A percentile compares a stretch with the other conserved stretches of the same genome.
Evolutionary conservation across 1,139 yeast species (phyloP).

Genomic region (Sporopachydermia cereana): DNA sequence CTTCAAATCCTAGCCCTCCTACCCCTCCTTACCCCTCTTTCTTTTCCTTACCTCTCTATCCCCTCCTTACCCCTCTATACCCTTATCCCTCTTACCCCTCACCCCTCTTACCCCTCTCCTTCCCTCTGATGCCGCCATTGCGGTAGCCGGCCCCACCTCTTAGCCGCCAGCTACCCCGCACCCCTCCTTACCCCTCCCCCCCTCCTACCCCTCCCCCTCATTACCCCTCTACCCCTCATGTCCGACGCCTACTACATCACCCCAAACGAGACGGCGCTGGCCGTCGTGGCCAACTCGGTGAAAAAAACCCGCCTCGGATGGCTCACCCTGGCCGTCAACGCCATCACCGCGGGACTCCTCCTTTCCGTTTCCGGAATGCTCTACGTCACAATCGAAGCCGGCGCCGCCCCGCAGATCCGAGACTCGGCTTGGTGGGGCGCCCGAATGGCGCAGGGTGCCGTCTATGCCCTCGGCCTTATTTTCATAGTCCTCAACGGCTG

Average conservation of each 20-base stretch:
- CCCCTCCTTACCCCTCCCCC: too few relatives aligned
- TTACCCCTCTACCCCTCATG: not conserved
- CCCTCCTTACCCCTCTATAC: too few relatives aligned
- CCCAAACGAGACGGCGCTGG: conserved; percentile 70
- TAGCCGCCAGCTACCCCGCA: too few relatives aligned
- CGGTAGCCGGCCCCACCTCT: too few relatives aligned
- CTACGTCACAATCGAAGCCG: conserved; percentile 42
- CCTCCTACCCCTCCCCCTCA: too few relatives aligned
- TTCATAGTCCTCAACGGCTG: conserved; percentile 65
- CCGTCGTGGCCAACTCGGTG: conserved; percentile 76
- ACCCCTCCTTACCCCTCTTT: too few relatives aligned
- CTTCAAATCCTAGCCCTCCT: too few relatives aligned
- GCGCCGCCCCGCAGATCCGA: conserved; percentile 27
- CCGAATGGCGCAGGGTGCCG: conserved; percentile 32
- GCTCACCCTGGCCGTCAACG: conserved; percentile 46
- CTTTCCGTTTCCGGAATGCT: conserved; percentile 70
- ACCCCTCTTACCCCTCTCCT: too few relatives aligned
- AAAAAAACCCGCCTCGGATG: conserved; percentile 58
- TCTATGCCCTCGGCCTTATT: conserved; percentile 59
- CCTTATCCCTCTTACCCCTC: too few relatives aligned
- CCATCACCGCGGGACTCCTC: conserved; percentile 58
- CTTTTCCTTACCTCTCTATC: too few relatives aligned
- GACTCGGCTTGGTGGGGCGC: conserved; percentile 5
- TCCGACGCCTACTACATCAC: conserved; percentile 46
- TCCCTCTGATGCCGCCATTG: too few relatives aligned